Base-by-base conservation (phyloP, 139 green algal species). In the Closterium sp. region DNA sequence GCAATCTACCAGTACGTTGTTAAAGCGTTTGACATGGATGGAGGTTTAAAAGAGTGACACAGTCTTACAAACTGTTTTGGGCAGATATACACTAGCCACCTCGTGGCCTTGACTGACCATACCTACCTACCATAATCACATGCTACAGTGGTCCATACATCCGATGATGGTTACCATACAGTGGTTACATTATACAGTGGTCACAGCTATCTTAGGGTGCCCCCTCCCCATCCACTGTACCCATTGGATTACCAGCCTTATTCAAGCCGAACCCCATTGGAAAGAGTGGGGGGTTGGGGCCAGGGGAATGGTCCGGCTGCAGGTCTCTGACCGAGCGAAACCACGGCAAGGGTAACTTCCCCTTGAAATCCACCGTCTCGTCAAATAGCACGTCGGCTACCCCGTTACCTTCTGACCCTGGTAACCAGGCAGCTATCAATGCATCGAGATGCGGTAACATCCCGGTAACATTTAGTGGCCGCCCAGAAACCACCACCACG, bases 331-430 rank as follows among this genome's bases (percentile, higher is more conserved):
- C 55, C 55, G 55, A 76, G 25, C 55, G 55, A 19, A 76, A 76
- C 55, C 55, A 76, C 55, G 55, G 55, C 12, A 76, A 76, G 55
- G 55, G 55, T 76, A 76, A 76, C 25, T 76, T 76, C 0, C 55
- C 55, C 55, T 76, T 76, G 55, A 76, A 76, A 76, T 76, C 55
- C 28, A 89, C 43, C 31, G 3, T 2, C 6, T 33, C 84, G 12
- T 88, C 89, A 87, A 92, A 90, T 34, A 92, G 38, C 28, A 92
- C 84, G 9, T 92, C 90, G 12, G 90, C 33, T 10, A 92, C 66
- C 28, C 90, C 90, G 6, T 7, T 25, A 25, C 90, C 90, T 36
- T 92, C 90, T 1, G 90, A 84, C 23, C 90, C 90, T 5, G 90
- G 90, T 55, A 92, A 87, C 90, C 90, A 92, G 16, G 90, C 85